Evolutionary conservation across 176 grass and related monocot genomes (phyloP), one percentile per base, ranked within the genome.

Genomic region (Sorghum bicolor): DNA sequence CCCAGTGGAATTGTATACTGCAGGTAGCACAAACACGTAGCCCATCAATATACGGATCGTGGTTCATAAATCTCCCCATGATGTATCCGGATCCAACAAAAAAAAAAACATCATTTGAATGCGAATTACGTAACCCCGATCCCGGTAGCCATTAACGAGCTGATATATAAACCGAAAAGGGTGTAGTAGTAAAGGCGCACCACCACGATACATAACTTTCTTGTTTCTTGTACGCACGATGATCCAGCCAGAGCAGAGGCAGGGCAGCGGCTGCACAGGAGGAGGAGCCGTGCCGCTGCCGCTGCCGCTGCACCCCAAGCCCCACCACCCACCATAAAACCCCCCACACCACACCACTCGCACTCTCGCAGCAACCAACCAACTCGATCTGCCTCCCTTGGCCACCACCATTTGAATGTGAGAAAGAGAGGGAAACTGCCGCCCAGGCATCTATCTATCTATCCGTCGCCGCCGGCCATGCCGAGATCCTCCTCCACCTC

Each of bases 381-480:
- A 52, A 31, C 64, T 19, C 62, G 37, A 15, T 14, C 47, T 28
- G 34, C 45, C 44, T 61, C 17, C 75, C 34, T 55, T 57, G 20
- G 20, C 33, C 33, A 5, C 33, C n/a, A n/a, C 20, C 67, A 52
- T 76, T 94, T 87, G 84, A 89, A 94, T 89, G 87, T 92, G 89
- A 92, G 77, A 80, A 89, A 85, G 89, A 85, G 92, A 90, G 87
- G 89, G 92, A 83, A 86, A 79, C 85, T 44, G 19, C 14, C 64
- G 31, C 85, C 66, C 76, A 65, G 31, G n/a, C n/a, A n/a, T n/a
- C 16, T 14, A 64, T 47, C 29, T 4, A 8, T 11, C 13, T 11
- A 5, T 10, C 75, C 32, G 5, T 55, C 63, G 8, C 43, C 43
- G 12, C 14, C 58, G 30, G 39, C 79, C 7, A 83, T 90, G 88